These are phyloP conservation scores for Botryotinia narcissicola DNA, from an alignment of 2,329 filamentous ascomycete genomes.

Conservation along the genomic window DNA sequence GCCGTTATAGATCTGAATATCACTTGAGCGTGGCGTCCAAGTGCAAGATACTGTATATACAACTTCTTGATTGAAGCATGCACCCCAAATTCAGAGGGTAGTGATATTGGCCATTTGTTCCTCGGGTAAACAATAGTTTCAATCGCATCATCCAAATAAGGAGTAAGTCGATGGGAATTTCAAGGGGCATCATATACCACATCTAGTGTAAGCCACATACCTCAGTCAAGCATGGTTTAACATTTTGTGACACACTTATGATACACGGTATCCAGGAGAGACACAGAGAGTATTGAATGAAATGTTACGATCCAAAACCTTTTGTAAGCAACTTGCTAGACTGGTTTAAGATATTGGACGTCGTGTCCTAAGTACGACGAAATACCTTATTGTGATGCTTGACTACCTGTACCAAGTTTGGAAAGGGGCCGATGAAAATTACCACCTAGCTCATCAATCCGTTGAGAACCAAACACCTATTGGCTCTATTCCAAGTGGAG, in stretches of 20 bases:
- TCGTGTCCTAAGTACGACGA: not conserved
- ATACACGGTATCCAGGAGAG: not conserved
- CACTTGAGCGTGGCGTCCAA: not conserved
- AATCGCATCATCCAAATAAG: not conserved
- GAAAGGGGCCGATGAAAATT: not conserved
- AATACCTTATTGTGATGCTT: not conserved
- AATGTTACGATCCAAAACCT: not conserved
- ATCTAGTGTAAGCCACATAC: not conserved
- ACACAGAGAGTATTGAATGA: not conserved
- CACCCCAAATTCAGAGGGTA: not conserved
- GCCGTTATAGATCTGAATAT: not conserved
- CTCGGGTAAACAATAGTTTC: not conserved
- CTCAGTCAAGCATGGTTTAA: not conserved
- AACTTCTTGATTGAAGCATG: not conserved
- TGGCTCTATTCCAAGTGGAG: slow-evolving; percentile 29
- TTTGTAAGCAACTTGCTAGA: not conserved
- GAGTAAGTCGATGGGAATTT: not conserved
- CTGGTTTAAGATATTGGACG: not conserved
- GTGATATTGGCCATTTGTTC: not conserved
- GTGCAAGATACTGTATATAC: not conserved
- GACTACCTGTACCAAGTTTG: not conserved
- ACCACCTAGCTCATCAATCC: slow-evolving; percentile 4
- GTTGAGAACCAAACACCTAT: slow-evolving; percentile 14
- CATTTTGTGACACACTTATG: not conserved
- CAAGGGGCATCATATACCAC: not conserved